These are phyloP conservation scores for Mrakia hoshinonis DNA, from an alignment of 768 basidiomycete genomes.

Conservation along the genomic window DNA sequence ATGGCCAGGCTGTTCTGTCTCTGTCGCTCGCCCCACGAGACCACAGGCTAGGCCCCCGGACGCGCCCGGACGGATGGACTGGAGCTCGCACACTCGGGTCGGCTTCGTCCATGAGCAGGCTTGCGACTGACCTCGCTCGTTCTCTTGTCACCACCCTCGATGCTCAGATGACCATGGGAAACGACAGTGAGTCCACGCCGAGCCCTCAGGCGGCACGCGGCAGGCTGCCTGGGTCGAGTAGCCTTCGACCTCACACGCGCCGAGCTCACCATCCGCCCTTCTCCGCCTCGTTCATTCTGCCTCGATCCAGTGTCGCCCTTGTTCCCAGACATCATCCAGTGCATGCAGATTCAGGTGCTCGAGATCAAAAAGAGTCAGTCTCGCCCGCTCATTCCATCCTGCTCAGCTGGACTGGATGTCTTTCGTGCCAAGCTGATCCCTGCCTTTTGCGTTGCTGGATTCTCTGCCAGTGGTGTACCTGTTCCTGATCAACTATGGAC, in stretches of 20 bases:
- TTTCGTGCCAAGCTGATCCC: neutral
- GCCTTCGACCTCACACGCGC: neutral
- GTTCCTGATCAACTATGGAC: slow-evolving; percentile 92
- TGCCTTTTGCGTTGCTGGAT: neutral
- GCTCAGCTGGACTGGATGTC: no score
- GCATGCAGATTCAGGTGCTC: slow-evolving; percentile 83
- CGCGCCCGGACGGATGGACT: no score
- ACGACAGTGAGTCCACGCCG: slow-evolving; percentile 20
- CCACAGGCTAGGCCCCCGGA: no score
- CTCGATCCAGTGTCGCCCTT: slow-evolving; percentile 22
- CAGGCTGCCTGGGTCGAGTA: neutral
- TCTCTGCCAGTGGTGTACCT: slow-evolving; percentile 78
- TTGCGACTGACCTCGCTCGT: neutral
- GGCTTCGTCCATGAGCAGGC: no score
- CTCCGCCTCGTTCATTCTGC: neutral
- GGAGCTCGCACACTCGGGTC: no score
- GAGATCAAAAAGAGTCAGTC: slow-evolving; percentile 97
- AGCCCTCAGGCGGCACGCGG: no score
- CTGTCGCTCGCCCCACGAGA: no score
- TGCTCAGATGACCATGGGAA: slow-evolving; percentile 29
- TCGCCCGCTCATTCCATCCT: neutral
- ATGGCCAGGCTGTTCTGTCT: no score
- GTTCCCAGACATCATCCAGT: slow-evolving; percentile 65
- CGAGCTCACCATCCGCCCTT: neutral
- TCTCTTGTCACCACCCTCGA: neutral